Evolutionary conservation across 495 filamentous ascomycete species (phyloP), one percentile per base, ranked within the genome.

Genomic region (Saxophila tyrrhenica): DNA sequence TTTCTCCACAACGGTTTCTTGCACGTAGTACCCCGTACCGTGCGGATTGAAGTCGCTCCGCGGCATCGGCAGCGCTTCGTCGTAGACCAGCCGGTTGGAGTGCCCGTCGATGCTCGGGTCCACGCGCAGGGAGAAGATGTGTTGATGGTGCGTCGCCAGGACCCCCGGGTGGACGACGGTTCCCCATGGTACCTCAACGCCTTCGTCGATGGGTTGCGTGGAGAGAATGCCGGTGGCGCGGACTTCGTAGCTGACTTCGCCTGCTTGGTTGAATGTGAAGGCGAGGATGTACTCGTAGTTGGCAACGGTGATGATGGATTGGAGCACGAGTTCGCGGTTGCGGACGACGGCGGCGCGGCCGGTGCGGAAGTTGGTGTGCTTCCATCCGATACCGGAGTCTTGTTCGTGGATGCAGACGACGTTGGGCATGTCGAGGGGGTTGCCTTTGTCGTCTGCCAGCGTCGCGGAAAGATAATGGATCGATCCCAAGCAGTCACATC

Each of bases 91-190:
- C 2, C 80, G 75, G 63, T 89, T 89, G 43, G 75, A 70, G 58
- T 79, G 79, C 1, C 88, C 90, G 55, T 87, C 88, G 51, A 94
- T 75, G 41, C 79, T 78, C 5, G 89, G 89, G 66, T 95, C 89
- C 16, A 95, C 74, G 15, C 89, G 84, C 1, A 94, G 79, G 1
- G 84, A 87, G 70, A 95, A 92, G 67, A 94, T 86, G 69, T 95
- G 89, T 62, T 95, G 89, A 59, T 95, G 89, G 64, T 79, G 79
- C 51, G 80, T 51, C 51, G 69, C 87, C 46, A 95, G 78, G 9
- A 89, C 87, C 0, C 89, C 89, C 0, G 89, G 89, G 55, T 88
- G 84, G 8, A 95, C 86, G 29, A 90, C 76, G 1, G 89, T 95
- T 42, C 89, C 89, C 76, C 84, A 94, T 23, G 74, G 81, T 21